Percentiles rank a stretch among this genome's conserved stretches.
Evolutionary conservation across 2,329 filamentous ascomycete genomes (phyloP).

Genomic region (Sclerotinia subarctica): DNA sequence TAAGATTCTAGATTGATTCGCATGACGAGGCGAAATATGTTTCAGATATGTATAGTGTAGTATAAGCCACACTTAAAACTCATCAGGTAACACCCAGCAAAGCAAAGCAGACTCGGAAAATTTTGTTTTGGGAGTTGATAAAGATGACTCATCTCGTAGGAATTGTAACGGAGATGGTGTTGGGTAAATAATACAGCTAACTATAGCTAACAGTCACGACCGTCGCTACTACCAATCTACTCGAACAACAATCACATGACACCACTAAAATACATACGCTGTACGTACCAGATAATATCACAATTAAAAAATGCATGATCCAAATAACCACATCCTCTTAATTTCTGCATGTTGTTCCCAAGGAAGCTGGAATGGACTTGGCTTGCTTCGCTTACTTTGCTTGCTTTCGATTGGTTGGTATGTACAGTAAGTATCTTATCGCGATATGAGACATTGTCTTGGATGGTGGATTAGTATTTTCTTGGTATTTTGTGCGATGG

Average conservation of each 20-base stretch:
- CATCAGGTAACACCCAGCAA: too few relatives aligned
- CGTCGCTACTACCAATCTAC: too few relatives aligned
- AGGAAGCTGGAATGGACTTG: neutral
- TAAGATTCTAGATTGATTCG: too few relatives aligned
- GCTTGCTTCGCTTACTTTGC: neutral
- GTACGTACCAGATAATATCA: neutral
- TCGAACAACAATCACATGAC: neutral
- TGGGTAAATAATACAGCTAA: too few relatives aligned
- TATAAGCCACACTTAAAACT: too few relatives aligned
- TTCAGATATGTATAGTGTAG: too few relatives aligned
- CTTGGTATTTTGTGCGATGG: neutral
- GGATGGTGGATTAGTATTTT: neutral
- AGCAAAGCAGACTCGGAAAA: too few relatives aligned
- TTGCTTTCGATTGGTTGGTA: neutral
- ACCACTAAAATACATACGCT: neutral
- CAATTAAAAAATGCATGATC: neutral
- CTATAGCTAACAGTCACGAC: too few relatives aligned
- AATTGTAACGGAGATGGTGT: too few relatives aligned
- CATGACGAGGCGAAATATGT: too few relatives aligned
- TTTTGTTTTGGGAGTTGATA: too few relatives aligned
- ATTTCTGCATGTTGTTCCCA: neutral
- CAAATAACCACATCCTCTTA: neutral
- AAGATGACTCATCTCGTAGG: too few relatives aligned
- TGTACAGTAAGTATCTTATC: neutral
- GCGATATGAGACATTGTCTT: slow-evolving; percentile 2